Evolutionary conservation across 371 early-diverging fungal genomes (phyloP), one percentile per base, ranked within the genome.

Genomic region (Mortierella sp.): DNA sequence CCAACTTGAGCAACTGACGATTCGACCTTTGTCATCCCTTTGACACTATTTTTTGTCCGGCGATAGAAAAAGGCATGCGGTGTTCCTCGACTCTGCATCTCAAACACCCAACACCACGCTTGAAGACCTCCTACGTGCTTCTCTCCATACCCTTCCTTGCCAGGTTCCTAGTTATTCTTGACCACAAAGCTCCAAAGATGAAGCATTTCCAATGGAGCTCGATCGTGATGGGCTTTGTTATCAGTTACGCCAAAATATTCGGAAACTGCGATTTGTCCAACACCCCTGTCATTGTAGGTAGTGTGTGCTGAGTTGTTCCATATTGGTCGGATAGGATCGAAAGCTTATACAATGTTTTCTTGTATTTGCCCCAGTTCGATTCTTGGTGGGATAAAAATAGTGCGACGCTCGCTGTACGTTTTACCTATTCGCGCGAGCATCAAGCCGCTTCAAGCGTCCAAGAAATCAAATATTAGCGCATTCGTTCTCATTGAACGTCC

Each of bases 21-120:
- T 43, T 21, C 43, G 43, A 7, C 43, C 2, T 43, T 4, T 43
- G n/a, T 53, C 56, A 63, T 63, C 31, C 55, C 23, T 15, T 63
- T 31, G 42, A 63, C 55, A 26, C 30, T 55, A 30, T 63, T 42
- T 0, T 41, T 41, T 0, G 64, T 63, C 64, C 55, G 55, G 2
- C 54, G 11, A 49, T 56, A 63, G 27, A 48, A 55, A 24, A 55
- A 56, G 4, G 63, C 55, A 21, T 63, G 63, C 5, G 63, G 63
- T 1, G 55, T 63, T 0, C 63, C 63, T 2, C 50, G 54, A 41
- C 49, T 56, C 12, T 63, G 63, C 2, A 63, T 8, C 21, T 63
- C 63, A 6, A 63, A 55, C 2, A 63, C 63, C 63, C 63, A 63
- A n/a, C 63, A 63, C 50, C 49, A 63, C 6, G 55, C 63, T 54